Percentiles rank a stretch among this genome's conserved stretches.
Conservation (phyloP, 495 filamentous ascomycete genomes). For the Penicillium robsamsonii region DNA sequence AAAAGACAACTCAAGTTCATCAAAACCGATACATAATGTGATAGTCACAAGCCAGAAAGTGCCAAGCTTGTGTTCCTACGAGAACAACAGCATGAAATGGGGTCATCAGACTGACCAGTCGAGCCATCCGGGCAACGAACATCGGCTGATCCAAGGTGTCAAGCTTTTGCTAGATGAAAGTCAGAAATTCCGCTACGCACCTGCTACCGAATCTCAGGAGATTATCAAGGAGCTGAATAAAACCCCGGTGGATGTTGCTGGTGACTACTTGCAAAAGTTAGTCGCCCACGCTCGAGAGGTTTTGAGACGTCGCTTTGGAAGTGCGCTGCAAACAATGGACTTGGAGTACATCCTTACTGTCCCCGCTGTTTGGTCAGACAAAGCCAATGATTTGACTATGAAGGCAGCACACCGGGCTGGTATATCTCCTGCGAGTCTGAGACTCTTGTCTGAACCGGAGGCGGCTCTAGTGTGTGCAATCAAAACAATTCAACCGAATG, state of each 20-base stretch:
- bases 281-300: slow-evolving; percentile 30
- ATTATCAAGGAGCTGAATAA: slow-evolving; percentile 24
- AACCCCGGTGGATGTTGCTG: slow-evolving; percentile 33
- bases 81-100: slow-evolving; percentile 32
- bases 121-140: slow-evolving; percentile 5
- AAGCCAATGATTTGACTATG: slow-evolving; percentile 47
- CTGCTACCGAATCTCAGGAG: slow-evolving; percentile 17
- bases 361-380: slow-evolving; percentile 55
- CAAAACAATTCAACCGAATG: slow-evolving; percentile 29
- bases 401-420: slow-evolving; percentile 49
- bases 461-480: slow-evolving; percentile 57
- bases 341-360: slow-evolving; percentile 50
- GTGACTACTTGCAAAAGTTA: slow-evolving; percentile 45
- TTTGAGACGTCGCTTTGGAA: slow-evolving; percentile 34
- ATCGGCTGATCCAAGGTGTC: slow-evolving; percentile 28
- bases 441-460: slow-evolving; percentile 61
- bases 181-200: slow-evolving; percentile 17
- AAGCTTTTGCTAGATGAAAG: slow-evolving; percentile 40
- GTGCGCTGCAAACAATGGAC: slow-evolving; percentile 10
- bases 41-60: slow-evolving; percentile 45
- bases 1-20: background rate
- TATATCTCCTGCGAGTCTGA: slow-evolving; percentile 36
- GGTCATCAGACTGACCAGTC: slow-evolving; percentile 39
- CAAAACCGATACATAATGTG: background rate
- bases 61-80: slow-evolving; percentile 46